phyloP scores from a whole-genome alignment of 441 rosid genomes.

The Flueggea neowawraea region DNA sequence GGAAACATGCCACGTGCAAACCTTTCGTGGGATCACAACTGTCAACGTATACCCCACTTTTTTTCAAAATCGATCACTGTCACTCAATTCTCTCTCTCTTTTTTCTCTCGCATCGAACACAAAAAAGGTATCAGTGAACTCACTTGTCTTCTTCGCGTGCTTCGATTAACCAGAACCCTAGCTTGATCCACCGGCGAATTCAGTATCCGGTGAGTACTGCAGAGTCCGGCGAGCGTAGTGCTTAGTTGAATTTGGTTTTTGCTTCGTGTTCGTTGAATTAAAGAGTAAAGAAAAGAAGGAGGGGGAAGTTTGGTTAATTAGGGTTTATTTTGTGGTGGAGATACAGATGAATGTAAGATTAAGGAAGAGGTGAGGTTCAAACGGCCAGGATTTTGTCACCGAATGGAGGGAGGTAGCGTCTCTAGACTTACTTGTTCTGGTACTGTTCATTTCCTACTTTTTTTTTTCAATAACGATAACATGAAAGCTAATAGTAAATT shows the following conservation, averaged over 20 bases:
- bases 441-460: conserved; percentile 82
- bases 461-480: conserved; percentile 11
- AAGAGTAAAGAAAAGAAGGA: background rate
- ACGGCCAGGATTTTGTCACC: conserved; percentile 70
- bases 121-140: background rate
- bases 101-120: conserved; percentile 3
- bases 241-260: background rate
- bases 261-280: conserved; percentile 4
- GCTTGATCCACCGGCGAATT: conserved; percentile 37
- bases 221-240: background rate
- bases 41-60: conserved; percentile 21
- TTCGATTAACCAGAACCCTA: conserved; percentile 57
- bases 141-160: background rate
- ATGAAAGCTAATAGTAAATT: too few relatives aligned
- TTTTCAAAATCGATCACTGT: conserved; percentile 23
- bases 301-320: conserved; percentile 5
- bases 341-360: conserved; percentile 64
- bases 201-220: conserved; percentile 33
- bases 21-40: conserved; percentile 30
- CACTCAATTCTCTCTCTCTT: conserved; percentile 10
- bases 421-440: conserved; percentile 90
- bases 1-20: conserved; percentile 23
- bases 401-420: conserved; percentile 99
- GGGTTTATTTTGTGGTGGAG: conserved; percentile 14
- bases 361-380: conserved; percentile 58